phyloP scores from a whole-genome alignment of 2,329 filamentous ascomycete genomes.

The Colletotrichum paranaense region DNA sequence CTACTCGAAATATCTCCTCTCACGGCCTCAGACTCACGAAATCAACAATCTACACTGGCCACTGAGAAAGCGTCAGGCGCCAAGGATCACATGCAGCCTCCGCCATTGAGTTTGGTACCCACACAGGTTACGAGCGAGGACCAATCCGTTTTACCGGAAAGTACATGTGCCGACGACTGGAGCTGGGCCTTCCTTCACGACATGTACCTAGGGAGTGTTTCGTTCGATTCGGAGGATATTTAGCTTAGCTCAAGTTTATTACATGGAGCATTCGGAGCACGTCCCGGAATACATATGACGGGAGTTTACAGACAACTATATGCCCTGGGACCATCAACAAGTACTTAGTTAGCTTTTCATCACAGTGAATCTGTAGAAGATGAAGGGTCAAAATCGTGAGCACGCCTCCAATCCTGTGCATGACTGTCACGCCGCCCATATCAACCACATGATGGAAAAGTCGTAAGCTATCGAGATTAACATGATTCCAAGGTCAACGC shows the following conservation, averaged over 20 bases:
- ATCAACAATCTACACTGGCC: not conserved
- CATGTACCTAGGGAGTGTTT: slow-evolving; percentile 16
- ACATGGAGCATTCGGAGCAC: not conserved
- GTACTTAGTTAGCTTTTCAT: too few species aligned
- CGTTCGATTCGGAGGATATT: not conserved
- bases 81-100: not conserved
- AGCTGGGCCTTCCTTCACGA: slow-evolving; percentile 19
- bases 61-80: not conserved
- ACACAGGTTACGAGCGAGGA: not conserved
- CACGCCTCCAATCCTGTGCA: too few species aligned
- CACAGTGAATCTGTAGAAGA: too few species aligned
- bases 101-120: not conserved
- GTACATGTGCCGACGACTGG: slow-evolving; percentile 5
- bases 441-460: too few species aligned
- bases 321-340: not conserved
- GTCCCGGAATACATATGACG: too few species aligned
- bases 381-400: too few species aligned
- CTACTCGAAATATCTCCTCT: not conserved
- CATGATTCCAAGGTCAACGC: too few species aligned
- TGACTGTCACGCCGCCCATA: too few species aligned
- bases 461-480: too few species aligned
- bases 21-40: not conserved
- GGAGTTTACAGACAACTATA: not conserved
- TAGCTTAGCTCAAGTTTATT: not conserved
- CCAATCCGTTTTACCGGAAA: not conserved